A percentile compares a stretch with the other conserved stretches of the same genome.
Evolutionary conservation across 192 early-diverging fungal species (phyloP).

Genomic region (Podila clonocystis): DNA sequence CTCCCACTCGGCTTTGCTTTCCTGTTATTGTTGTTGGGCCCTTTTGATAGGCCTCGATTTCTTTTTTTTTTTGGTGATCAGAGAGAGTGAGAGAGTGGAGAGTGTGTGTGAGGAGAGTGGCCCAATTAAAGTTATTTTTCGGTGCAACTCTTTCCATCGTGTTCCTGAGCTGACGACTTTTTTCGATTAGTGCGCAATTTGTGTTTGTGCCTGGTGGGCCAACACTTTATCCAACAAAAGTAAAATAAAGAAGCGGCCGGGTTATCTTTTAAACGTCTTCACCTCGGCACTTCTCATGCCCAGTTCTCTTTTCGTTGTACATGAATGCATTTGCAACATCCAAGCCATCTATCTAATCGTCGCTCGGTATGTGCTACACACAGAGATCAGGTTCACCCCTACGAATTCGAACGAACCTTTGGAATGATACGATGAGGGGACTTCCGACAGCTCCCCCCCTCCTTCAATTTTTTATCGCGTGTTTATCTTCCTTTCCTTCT

Average conservation of each 20-base stretch:
- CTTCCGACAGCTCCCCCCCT: too few species aligned
- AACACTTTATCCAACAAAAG: background rate
- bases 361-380: too few species aligned
- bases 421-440: too few species aligned
- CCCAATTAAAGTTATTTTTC: background rate
- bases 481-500: too few species aligned
- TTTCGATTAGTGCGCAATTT: too few species aligned
- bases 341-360: too few species aligned
- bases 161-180: background rate
- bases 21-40: background rate
- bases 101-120: too few species aligned
- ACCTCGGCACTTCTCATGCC: background rate
- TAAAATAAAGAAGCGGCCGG: background rate
- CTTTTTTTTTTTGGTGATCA: too few species aligned
- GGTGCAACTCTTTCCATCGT: background rate
- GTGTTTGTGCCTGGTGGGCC: background rate
- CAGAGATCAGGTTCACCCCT: background rate
- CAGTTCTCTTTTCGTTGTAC: background rate
- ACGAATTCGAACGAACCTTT: too few species aligned
- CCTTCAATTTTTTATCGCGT: too few species aligned
- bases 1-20: background rate
- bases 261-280: conserved; percentile 6
- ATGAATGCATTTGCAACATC: background rate
- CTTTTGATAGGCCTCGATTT: too few species aligned
- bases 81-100: too few species aligned